A percentile compares a stretch with the other conserved stretches of the same genome.
These are phyloP conservation scores for Ustilago trichophora DNA, from an alignment of 1,284 basidiomycete genomes.

Conservation along the genomic window DNA sequence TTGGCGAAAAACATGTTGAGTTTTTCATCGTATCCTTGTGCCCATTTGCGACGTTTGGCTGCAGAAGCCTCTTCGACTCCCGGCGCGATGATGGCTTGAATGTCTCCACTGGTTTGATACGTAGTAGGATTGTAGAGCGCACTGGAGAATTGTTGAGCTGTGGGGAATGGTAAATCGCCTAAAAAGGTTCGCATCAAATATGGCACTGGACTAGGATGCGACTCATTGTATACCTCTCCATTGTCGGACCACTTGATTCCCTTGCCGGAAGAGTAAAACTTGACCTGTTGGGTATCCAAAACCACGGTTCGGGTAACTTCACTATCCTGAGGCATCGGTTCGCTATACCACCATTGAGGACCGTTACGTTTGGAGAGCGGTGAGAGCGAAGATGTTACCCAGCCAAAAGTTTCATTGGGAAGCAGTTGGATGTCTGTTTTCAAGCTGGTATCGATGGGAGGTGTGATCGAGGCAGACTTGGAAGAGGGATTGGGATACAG, in stretches of 20 bases:
- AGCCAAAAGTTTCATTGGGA: conserved; percentile 38
- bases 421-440: conserved; percentile 11
- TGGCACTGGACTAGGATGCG: not conserved
- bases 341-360: conserved; percentile 8
- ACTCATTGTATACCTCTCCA: conserved; percentile 14
- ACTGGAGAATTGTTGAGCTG: not conserved
- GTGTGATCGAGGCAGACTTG: not conserved
- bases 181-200: conserved; percentile 41
- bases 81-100: not conserved
- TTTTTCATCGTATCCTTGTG: conserved; percentile 7
- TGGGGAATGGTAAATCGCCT: conserved; percentile 14
- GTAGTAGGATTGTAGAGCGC: conserved; percentile 19
- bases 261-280: conserved; percentile 8
- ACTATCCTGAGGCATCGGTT: conserved; percentile 21
- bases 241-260: conserved; percentile 42
- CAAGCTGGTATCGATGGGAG: not conserved
- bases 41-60: not conserved
- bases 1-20: conserved; percentile 42
- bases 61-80: conserved; percentile 3
- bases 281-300: conserved; percentile 45
- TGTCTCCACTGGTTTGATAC: not conserved
- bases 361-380: conserved; percentile 8
- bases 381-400: conserved; percentile 22
- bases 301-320: conserved; percentile 45
- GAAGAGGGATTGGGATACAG: conserved; percentile 6